These are phyloP conservation scores for Pleurotus djamor DNA, from an alignment of 768 basidiomycete genomes.

Conservation along the genomic window DNA sequence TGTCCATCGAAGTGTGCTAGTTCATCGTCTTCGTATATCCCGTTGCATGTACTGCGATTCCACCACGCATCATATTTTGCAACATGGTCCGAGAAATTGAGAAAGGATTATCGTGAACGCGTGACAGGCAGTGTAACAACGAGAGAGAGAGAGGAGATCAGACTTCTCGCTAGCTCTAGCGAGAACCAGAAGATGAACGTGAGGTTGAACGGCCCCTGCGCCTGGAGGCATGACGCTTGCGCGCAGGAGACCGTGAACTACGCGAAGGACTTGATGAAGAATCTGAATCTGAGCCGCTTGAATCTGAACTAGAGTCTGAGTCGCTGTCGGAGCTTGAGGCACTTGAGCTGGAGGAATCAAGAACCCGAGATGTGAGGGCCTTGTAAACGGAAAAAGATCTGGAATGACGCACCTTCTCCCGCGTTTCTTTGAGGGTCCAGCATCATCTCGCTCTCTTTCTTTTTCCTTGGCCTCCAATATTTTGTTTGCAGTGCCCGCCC, in stretches of 20 bases:
- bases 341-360: slow-evolving; percentile 11
- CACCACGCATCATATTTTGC: not conserved
- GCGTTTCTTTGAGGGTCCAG: slow-evolving; percentile 36
- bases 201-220: slow-evolving; percentile 9
- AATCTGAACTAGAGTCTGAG: slow-evolving; percentile 40
- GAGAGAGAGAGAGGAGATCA: no score
- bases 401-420: slow-evolving; percentile 23
- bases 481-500: slow-evolving; percentile 79
- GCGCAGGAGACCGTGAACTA: slow-evolving; percentile 36
- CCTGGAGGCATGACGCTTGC: slow-evolving; percentile 32
- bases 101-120: not conserved
- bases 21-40: not conserved
- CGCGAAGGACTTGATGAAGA: slow-evolving; percentile 40
- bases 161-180: not conserved
- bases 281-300: slow-evolving; percentile 18
- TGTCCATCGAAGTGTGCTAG: slow-evolving; percentile 33
- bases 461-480: slow-evolving; percentile 85
- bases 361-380: not conserved
- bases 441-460: slow-evolving; percentile 44
- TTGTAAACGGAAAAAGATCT: slow-evolving; percentile 8
- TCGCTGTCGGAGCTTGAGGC: slow-evolving; percentile 34
- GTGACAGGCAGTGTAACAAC: not conserved
- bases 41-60: not conserved
- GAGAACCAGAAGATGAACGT: slow-evolving; percentile 5
- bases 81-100: not conserved